Percentiles rank a stretch among this genome's conserved stretches.
These are phyloP conservation scores for Penicillium dipodomyicola DNA, from an alignment of 495 filamentous ascomycete species.

Conservation along the genomic window DNA sequence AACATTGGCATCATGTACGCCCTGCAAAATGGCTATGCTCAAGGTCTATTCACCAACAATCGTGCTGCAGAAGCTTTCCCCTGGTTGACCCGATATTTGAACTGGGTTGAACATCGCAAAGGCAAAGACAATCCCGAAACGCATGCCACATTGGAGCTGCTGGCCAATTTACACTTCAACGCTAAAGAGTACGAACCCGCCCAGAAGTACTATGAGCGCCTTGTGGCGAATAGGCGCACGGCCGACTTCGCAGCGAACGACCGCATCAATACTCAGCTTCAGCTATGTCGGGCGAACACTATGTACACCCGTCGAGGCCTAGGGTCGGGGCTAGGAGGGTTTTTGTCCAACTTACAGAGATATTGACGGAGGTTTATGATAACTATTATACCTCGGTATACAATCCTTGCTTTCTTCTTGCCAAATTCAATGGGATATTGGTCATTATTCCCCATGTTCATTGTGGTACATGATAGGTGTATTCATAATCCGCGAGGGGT, in stretches of 20 bases:
- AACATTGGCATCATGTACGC: conserved; percentile 38
- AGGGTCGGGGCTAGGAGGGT: conserved; percentile 15
- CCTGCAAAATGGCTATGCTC: conserved; percentile 14
- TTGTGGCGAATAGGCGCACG: conserved; percentile 17
- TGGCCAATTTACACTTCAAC: conserved; percentile 30
- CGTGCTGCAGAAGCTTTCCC: conserved; percentile 28
- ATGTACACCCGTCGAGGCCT: conserved; percentile 16
- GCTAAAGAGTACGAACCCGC: conserved; percentile 28
- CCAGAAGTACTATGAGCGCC: conserved; percentile 33
- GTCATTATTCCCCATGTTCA: neutral
- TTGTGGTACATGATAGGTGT: neutral
- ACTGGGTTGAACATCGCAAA: conserved; percentile 31
- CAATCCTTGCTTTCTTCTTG: neutral
- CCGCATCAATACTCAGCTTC: conserved; percentile 20
- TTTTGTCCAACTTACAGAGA: conserved; percentile 24
- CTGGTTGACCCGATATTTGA: conserved; percentile 33
- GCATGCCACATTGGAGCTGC: conserved; percentile 23
- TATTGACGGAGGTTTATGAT: conserved; percentile 10
- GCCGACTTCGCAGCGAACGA: conserved; percentile 12
- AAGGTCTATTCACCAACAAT: conserved; percentile 1
- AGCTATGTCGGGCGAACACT: conserved; percentile 31
- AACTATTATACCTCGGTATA: neutral
- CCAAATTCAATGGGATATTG: neutral
- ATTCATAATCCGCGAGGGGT: conserved; percentile 1
- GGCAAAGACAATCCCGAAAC: conserved; percentile 29